Base-by-base conservation (phyloP, 177 flowering plant genomes). In the Tripterygium wilfordii region DNA sequence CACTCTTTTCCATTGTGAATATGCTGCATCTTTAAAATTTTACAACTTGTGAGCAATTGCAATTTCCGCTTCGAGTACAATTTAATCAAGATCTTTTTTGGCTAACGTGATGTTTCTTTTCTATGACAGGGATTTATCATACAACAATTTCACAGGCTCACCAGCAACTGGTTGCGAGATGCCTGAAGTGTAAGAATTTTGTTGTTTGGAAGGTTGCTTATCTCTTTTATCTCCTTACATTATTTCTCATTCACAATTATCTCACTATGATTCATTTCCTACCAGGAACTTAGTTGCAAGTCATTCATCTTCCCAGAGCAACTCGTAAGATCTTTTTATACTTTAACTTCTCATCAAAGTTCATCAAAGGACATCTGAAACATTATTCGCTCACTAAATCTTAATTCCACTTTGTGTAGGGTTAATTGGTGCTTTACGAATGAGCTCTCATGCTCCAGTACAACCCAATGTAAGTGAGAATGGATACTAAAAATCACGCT, bases 71-170 rank as follows among this genome's bases (percentile, higher is more conserved):
- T n/a, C n/a, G n/a, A n/a, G n/a, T n/a, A n/a, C n/a, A n/a, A n/a
- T n/a, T n/a, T n/a, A n/a, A n/a, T n/a, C n/a, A n/a, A n/a, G n/a
- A n/a, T 1, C 47, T 10, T 13, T 41, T 41, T 1, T 41, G n/a
- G 0, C 16, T 48, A 20, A 28, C 15, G 13, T 14, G 12, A 36
- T 26, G 7, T 40, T 7, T 14, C 29, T 17, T 29, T 22, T 36
- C 23, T 40, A 3, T 55, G 75, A 62, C 84, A 92, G 98, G 48
- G 98, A 92, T 69, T 26, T 89, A 48, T 92, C 97, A 20, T 74
- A 84, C 59, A 89, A 89, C 70, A 79, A 79, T 46, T 86, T 89
- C 59, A 74, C 83, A 1, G 70, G 56, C 4, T 45, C 83, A 17
- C 0, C 60, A 44, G 15, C 35, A 1, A 7, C 62, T n/a, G 51